Conservation (phyloP, 108 stramenopile species). For the Poteriospumella lacustris region DNA sequence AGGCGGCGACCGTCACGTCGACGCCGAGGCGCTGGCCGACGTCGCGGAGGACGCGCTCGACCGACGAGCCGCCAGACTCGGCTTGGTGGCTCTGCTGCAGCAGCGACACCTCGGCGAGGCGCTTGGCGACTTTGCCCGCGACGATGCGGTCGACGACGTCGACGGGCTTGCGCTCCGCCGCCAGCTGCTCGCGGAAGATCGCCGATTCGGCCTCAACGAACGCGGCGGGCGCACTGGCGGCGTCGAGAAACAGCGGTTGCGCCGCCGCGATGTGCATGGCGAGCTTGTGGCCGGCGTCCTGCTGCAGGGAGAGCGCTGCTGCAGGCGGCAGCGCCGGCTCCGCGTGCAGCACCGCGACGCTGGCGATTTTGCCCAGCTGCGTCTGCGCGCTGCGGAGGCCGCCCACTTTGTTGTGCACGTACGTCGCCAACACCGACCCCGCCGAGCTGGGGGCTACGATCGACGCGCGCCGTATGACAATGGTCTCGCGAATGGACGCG, state of each 20-base stretch:
- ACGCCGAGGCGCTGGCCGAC: no score
- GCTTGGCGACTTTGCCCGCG: background rate
- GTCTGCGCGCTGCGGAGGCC: no score
- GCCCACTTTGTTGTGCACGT: slow-evolving; percentile 37
- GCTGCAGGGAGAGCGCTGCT: background rate
- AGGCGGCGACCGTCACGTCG: no score
- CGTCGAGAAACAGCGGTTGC: slow-evolving; percentile 64
- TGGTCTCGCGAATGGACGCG: slow-evolving; percentile 30
- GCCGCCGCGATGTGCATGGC: slow-evolving; percentile 94
- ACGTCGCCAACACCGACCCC: slow-evolving; percentile 23
- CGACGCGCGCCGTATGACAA: slow-evolving; percentile 2
- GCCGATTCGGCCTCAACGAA: slow-evolving; percentile 63
- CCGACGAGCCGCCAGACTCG: no score
- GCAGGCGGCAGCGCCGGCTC: background rate
- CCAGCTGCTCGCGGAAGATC: slow-evolving; percentile 59
- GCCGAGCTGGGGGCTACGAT: background rate
- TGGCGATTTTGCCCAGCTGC: background rate
- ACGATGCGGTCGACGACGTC: background rate
- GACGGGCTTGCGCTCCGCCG: background rate
- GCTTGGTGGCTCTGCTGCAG: no score
- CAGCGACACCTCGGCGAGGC: background rate
- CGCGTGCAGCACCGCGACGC: background rate
- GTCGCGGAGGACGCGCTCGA: no score
- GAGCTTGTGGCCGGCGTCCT: slow-evolving; percentile 55
- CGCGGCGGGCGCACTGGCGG: slow-evolving; percentile 57